Base-by-base conservation (phyloP, 164 flowering plant species). In the Chimonanthus praecox region DNA sequence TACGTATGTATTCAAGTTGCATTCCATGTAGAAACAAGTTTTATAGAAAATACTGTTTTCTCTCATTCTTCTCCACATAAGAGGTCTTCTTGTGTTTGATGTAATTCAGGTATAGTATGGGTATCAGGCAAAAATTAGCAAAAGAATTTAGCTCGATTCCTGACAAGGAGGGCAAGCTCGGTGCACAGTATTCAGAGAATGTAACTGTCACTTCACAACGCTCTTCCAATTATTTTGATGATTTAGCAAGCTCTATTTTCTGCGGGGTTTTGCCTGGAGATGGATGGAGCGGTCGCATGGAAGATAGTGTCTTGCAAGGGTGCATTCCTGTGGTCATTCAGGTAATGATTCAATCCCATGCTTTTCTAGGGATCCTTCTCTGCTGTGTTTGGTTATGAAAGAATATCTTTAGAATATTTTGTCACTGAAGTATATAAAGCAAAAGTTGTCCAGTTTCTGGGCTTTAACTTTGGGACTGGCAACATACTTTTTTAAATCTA, bases 271-370 rank as follows among this genome's bases (percentile, higher is more conserved):
- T 95, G 70, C 99, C 99, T 70, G 99, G 99, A 76, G 99, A 95
- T 84, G 99, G 99, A 64, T 95, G 99, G 99, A 95, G 98, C 82
- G 99, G 99, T 73, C 87, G 99, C 5, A 90, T 95, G 92, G 99
- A 95, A 88, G 99, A 95, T 73, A 89, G 99, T 73, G 72, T 95
- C 73, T 79, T 89, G 71, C 99, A 93, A 44, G 99, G 99, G 8
- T 95, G 99, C 87, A 88, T 95, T 77, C 99, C 99, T 63, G 99
- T 95, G 49, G 74, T 95, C 76, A 90, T 95, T 83, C 98, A 95
- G 99, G 99, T 95, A 86, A 16, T 43, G 11, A 11, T 47, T 63
- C 33, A 15, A 33, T 21, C 61, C 16, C 44, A 47, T 69, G 10
- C 47, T 58, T 47, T 44, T 10, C 33, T 33, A 70, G 10, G n/a